Evolutionary conservation across 495 filamentous ascomycete species (phyloP).

Genomic region (Arthonia radiata): DNA sequence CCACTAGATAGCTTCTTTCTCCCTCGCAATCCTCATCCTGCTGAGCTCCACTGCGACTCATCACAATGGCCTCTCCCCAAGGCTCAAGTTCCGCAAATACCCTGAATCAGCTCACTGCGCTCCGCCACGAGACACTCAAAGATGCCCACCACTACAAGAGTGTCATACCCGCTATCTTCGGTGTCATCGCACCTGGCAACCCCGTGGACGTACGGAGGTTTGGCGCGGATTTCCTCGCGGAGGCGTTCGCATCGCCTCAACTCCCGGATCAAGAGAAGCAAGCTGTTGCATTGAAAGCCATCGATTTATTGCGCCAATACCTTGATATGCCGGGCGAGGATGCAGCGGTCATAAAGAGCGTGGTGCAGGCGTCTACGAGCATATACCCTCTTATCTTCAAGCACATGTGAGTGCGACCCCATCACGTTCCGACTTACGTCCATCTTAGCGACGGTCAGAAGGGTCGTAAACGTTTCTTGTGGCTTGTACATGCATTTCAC

Average conservation of each 20-base stretch:
- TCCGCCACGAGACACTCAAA: slow-evolving; percentile 63
- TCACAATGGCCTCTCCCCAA: too few relatives aligned
- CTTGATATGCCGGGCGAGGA: slow-evolving; percentile 53
- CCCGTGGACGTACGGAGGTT: slow-evolving; percentile 69
- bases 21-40: too few relatives aligned
- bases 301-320: slow-evolving; percentile 50
- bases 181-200: slow-evolving; percentile 55
- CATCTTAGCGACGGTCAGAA: too few relatives aligned
- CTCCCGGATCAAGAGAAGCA: slow-evolving; percentile 50
- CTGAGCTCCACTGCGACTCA: too few relatives aligned
- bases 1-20: too few relatives aligned
- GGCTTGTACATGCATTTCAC: too few relatives aligned
- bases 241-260: slow-evolving; percentile 75
- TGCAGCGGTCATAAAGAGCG: slow-evolving; percentile 46
- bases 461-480: too few relatives aligned
- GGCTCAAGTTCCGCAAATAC: too few relatives aligned
- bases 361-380: slow-evolving; percentile 65
- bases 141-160: slow-evolving; percentile 68
- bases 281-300: slow-evolving; percentile 38
- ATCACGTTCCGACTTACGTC: too few relatives aligned
- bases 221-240: slow-evolving; percentile 88
- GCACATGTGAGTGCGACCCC: slow-evolving; percentile 39
- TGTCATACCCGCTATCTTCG: slow-evolving; percentile 71
- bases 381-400: slow-evolving; percentile 78
- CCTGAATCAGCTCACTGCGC: slow-evolving; percentile 57